phyloP scores from a whole-genome alignment of 495 filamentous ascomycete genomes.

The Penicillium maclennaniae region DNA sequence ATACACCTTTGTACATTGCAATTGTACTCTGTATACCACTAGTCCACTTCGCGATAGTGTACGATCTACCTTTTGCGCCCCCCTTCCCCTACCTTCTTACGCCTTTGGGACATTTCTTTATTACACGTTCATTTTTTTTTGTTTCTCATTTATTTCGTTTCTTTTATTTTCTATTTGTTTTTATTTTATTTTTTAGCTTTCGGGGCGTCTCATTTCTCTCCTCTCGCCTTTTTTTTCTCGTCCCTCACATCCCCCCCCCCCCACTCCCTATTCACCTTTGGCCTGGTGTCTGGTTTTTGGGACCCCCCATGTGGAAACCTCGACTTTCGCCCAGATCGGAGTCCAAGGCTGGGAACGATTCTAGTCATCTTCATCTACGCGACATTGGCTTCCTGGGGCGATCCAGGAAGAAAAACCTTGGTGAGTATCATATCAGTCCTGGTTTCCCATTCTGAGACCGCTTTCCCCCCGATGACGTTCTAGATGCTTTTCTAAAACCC shows the following conservation, averaged over 20 bases:
- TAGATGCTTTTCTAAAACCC: conserved; percentile 12
- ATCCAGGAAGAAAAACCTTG: conserved; percentile 36
- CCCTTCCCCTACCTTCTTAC: conserved; percentile 12
- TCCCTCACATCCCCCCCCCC: not conserved
- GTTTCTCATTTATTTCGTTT: conserved; percentile 8
- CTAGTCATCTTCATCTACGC: conserved; percentile 29
- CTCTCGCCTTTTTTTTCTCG: conserved; percentile 13
- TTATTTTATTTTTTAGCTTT: conserved; percentile 15
- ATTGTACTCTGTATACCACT: conserved; percentile 8
- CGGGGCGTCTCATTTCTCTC: conserved; percentile 13
- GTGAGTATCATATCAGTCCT: conserved; percentile 24
- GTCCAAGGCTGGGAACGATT: conserved; percentile 37
- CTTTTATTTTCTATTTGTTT: conserved; percentile 7
- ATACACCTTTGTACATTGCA: not conserved
- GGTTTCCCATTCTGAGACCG: conserved; percentile 12
- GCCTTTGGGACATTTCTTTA: conserved; percentile 6
- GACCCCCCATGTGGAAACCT: conserved; percentile 45
- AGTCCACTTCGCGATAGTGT: conserved; percentile 14
- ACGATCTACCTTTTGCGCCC: conserved; percentile 5
- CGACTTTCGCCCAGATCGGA: conserved; percentile 45
- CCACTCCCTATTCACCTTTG: conserved; percentile 15
- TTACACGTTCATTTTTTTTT: conserved; percentile 5
- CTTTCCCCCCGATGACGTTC: conserved; percentile 9
- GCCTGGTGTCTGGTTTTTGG: conserved; percentile 11
- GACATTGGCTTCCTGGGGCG: conserved; percentile 41